These are phyloP conservation scores for Lophiostoma macrostomum DNA, from an alignment of 495 filamentous ascomycete species.

Conservation along the genomic window DNA sequence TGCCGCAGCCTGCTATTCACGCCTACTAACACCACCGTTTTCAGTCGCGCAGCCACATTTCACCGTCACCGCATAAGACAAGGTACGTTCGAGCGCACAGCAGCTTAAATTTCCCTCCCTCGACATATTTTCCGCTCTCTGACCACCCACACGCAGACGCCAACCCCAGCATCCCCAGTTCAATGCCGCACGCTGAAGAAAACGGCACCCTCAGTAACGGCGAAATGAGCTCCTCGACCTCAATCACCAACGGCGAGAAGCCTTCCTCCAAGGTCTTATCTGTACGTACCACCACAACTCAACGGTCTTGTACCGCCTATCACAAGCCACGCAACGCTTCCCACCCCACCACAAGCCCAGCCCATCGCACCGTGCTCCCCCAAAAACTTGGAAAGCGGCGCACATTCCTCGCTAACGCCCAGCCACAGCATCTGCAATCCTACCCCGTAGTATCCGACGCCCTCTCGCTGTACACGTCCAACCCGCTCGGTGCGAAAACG, in stretches of 20 bases:
- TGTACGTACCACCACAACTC: no score
- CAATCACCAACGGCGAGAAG: conserved; percentile 66
- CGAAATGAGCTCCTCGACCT: conserved; percentile 26
- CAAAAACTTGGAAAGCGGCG: no score
- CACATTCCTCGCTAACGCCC: no score
- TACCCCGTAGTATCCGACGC: conserved; percentile 83
- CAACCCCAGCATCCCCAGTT: no score
- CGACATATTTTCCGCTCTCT: no score
- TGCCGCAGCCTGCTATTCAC: neutral
- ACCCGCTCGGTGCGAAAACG: conserved; percentile 77
- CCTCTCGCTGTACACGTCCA: conserved; percentile 71
- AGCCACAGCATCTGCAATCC: conserved; percentile 68
- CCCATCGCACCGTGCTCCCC: conserved; percentile 2
- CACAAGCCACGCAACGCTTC: neutral
- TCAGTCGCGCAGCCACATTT: no score
- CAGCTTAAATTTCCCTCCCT: no score
- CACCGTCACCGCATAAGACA: no score
- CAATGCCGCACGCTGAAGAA: conserved; percentile 46
- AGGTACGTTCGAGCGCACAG: no score
- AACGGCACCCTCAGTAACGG: conserved; percentile 29
- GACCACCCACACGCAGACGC: conserved; percentile 1
- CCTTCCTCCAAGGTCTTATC: conserved; percentile 63
- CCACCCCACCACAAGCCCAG: conserved; percentile 10
- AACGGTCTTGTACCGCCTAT: no score
- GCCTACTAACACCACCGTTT: neutral